Base-by-base conservation (phyloP, 768 basidiomycete genomes). In the Russula vinacea region DNA sequence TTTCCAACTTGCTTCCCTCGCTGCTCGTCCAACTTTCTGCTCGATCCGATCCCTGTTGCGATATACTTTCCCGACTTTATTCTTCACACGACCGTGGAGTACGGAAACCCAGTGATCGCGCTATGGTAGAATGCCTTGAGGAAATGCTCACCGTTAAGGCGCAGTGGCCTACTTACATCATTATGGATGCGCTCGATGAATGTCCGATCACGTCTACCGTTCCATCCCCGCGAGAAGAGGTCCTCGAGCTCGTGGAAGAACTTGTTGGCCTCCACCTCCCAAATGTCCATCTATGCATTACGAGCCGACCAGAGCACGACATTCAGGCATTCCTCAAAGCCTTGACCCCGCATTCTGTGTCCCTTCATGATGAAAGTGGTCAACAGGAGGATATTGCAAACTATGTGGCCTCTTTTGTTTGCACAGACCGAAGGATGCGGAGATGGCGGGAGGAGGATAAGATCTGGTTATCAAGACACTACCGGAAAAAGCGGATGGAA, bases 231-330 rank as follows among this genome's bases (percentile, higher is more conserved):
- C 40, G 40, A 42, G 40, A 42, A 19, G 40, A 42, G 6, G 17
- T 42, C 14, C 40, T 42, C 14, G 40, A 42, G 14, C 16, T 42
- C 0, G 40, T 42, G 40, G 40, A 19, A 6, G 40, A 42, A 7
- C 17, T 42, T 1, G 40, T 42, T 45, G 49, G 42, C 16, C 42
- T 56, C 26, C 39, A 16, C 16, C 39, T 44, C 16, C 50, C 39
- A 1, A 47, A 45, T 10, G 6, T 63, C 3, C 51, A 35, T 33
- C 29, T 63, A 16, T 63, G 62, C 13, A 42, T 53, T 0, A 58
- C 62, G 11, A 63, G 62, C 16, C 51, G 62, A 3, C 33, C 62
- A 6, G 57, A 64, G 40, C 40, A 29, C 16, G 62, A 64, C 51
- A 53, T 64, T n/a, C 51, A 8, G 42, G 1, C 9, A 13, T 26